Evolutionary conservation across 805 yeast species (phyloP).

Genomic region (Debaryomyces hansenii): DNA sequence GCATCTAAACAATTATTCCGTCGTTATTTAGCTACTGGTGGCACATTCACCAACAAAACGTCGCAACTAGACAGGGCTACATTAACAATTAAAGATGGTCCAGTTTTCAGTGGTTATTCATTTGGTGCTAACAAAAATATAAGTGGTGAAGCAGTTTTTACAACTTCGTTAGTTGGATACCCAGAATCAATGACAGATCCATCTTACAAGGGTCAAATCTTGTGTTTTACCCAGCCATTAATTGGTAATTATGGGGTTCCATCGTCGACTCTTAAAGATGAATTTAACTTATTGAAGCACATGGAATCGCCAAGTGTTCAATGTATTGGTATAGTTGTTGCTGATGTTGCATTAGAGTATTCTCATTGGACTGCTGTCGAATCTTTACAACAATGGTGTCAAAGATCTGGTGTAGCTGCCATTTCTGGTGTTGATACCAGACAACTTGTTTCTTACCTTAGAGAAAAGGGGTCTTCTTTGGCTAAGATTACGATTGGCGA

Average conservation of each 20-base stretch:
- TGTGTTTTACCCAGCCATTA: slow-evolving; percentile 94
- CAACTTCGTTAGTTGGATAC: slow-evolving; percentile 96
- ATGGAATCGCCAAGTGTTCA: slow-evolving; percentile 91
- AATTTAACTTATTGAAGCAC: slow-evolving; percentile 81
- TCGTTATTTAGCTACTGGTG: slow-evolving; percentile 37
- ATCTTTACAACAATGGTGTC: slow-evolving; percentile 92
- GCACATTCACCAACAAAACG: slow-evolving; percentile 33
- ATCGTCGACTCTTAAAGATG: slow-evolving; percentile 74
- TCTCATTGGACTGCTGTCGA: slow-evolving; percentile 99
- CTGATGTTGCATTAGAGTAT: slow-evolving; percentile 91
- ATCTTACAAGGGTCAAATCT: slow-evolving; percentile 93
- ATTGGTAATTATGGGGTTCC: slow-evolving; percentile 99
- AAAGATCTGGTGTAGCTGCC: slow-evolving; percentile 91
- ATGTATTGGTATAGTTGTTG: slow-evolving; percentile 94
- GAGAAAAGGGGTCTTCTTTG: slow-evolving; percentile 94
- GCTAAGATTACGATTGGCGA: slow-evolving; percentile 90
- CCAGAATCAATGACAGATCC: slow-evolving; percentile 99
- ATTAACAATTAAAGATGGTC: slow-evolving; percentile 87
- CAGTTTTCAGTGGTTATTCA: slow-evolving; percentile 88
- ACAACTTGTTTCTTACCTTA: slow-evolving; percentile 84
- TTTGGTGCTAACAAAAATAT: slow-evolving; percentile 93
- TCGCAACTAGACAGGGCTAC: slow-evolving; percentile 75
- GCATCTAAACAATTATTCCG: slow-evolving; percentile 7
- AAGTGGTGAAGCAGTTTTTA: slow-evolving; percentile 97
- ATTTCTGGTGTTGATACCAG: slow-evolving; percentile 98